phyloP scores from a whole-genome alignment of 257 asterid species.

The Fraxinus quadrangulata region DNA sequence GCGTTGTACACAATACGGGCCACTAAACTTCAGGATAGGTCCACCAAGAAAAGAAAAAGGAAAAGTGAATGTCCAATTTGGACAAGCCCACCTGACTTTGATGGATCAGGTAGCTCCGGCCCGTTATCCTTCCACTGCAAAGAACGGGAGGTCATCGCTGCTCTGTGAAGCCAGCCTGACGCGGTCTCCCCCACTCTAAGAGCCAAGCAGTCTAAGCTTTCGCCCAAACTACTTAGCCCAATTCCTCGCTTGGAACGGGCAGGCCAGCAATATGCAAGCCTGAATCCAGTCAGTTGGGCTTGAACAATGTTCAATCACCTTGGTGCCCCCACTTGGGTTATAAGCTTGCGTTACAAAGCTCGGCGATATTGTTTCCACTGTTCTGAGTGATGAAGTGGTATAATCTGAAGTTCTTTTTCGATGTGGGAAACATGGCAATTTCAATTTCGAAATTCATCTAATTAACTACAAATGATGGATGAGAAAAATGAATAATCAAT shows the following conservation, averaged over 20 bases:
- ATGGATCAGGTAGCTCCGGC: background rate
- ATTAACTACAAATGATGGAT: background rate
- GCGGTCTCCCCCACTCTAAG: background rate
- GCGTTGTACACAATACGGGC: too few relatives aligned
- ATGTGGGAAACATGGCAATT: background rate
- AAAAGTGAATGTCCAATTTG: conserved; percentile 7
- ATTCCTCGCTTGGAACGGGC: background rate
- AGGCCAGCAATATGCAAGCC: background rate
- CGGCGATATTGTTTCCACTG: fast-evolving
- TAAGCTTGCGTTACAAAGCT: background rate
- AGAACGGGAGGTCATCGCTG: background rate
- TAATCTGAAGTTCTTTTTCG: background rate
- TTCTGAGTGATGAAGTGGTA: background rate
- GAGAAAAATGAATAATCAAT: background rate
- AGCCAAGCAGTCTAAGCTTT: background rate
- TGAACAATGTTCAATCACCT: background rate
- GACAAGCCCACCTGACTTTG: background rate
- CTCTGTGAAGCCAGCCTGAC: conserved; percentile 25
- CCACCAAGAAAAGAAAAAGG: background rate
- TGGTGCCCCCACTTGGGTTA: background rate
- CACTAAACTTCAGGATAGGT: too few relatives aligned
- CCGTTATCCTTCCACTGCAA: conserved; percentile 13
- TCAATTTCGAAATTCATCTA: background rate
- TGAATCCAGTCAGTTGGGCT: background rate
- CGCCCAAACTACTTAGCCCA: background rate